Evolutionary conservation across 2,329 filamentous ascomycete genomes (phyloP), one percentile per base, ranked within the genome.

Genomic region (Chaetothyriales sp.): DNA sequence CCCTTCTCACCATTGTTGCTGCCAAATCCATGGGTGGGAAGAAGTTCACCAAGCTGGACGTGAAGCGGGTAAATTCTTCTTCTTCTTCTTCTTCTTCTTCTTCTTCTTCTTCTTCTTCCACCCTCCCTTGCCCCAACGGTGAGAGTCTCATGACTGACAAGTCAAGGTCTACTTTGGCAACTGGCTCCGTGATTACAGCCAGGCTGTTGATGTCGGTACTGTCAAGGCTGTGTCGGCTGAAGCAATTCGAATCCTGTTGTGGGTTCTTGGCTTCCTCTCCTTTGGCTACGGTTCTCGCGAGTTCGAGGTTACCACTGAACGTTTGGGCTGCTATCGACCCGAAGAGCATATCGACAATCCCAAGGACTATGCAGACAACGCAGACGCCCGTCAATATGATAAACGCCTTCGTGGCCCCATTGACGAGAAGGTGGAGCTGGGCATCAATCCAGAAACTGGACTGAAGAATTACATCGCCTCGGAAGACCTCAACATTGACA

Each of bases 401-500:
- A 73, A 67, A 49, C 81, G 86, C 57, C 81, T 95, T 48, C 83
- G 90, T 63, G 87, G 81, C 1, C 86, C 86, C 0, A 73, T 96
- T 45, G 78, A 95, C 57, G 87, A 93, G 70, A 63, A 73, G 22
- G 75, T 79, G 48, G 90, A 95, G 70, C 75, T 95, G 36, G 78
- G 77, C 45, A 77, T 96, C 60, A 86, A 96, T 60, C 75, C 78
- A 1, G 70, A 79, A 49, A 83, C 81, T 5, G 84, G 84, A 59
- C 62, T 94, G 69, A 96, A 96, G 72, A 92, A 89, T 66, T 95
- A 95, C 68, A 95, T 95, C 66, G 87, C 89, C 42, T 88, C 88
- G 56, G 89, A 95, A 65, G 71, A 78, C 48, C 69, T 76, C 52
- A 78, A 79, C 45, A 92, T 93, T 64, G 85, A 84, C 68, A 94